Evolutionary conservation across 2,329 filamentous ascomycete genomes (phyloP), one percentile per base, ranked within the genome.

Genomic region (Aspergillus persii): DNA sequence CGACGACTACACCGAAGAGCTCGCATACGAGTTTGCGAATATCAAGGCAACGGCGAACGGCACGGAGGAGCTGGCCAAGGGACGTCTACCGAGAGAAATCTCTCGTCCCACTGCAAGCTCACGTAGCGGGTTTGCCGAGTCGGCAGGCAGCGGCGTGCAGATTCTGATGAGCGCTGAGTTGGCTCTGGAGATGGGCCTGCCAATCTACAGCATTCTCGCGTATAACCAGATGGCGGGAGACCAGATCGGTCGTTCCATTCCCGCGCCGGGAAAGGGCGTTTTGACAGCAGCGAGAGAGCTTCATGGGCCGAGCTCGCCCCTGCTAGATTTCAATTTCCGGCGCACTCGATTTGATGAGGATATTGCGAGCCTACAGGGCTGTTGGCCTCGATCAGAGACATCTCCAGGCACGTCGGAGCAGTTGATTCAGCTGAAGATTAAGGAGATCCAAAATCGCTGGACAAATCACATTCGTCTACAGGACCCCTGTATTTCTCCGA

Each of bases 1-100:
- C 71, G 94, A 98, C 80, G 94, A 98, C 79, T 96, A 98, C 80
- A 91, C 94, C 70, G 94, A 98, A 79, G 94, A 98, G 80, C 93
- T 94, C 54, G 97, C 94, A 1, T 97, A 96, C 73, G 95, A 98
- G 77, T 98, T 98, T 75, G 93, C 93, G 80, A 98, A 96, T 82
- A 98, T 98, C 92, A 95, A 96, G 79, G 95, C 95, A 58, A 98
- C 94, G 52, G 96, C 92, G 84, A 97, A 97, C 72, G 92, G 92
- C 30, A 89, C 96, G 60, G 92, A 97, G 66, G 94, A 98, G 76
- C 89, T 96, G 67, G 91, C 87, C 6, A 93, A 96, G 70, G 94
- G 94, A 52, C 90, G 94, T 65, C 96, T 92, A 49, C 92, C 94
- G 11, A 86, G 87, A 77, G 94, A 98, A 78, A 97, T 98, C 92